phyloP scores from a whole-genome alignment of 2,329 filamentous ascomycete species.

The Lasiodiplodia theobromae region DNA sequence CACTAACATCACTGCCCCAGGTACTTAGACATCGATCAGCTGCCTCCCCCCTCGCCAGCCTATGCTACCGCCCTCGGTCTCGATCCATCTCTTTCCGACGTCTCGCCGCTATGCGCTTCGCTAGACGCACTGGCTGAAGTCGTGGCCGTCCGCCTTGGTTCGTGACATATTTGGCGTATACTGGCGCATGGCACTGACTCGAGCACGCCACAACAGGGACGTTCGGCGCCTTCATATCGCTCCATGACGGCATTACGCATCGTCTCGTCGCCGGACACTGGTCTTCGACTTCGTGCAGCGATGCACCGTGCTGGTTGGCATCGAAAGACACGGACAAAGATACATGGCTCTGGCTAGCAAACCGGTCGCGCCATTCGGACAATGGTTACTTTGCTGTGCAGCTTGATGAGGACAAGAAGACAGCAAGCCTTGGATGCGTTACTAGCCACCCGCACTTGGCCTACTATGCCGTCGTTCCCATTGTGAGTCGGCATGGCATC shows the following conservation, averaged over 20 bases:
- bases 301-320: background rate
- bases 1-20: background rate
- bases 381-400: background rate
- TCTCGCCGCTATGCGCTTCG: background rate
- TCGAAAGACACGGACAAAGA: background rate
- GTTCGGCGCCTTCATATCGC: background rate
- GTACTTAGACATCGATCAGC: background rate
- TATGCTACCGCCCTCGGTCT: background rate
- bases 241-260: conserved; percentile 1
- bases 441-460: background rate
- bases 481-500: conserved; percentile 27
- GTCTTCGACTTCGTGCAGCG: background rate
- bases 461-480: conserved; percentile 31
- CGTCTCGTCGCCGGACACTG: conserved; percentile 6
- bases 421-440: conserved; percentile 5
- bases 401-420: background rate
- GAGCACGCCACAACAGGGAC: background rate
- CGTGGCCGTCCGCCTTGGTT: background rate
- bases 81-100: background rate
- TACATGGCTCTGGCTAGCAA: conserved; percentile 4
- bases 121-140: background rate
- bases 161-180: too few species aligned
- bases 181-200: too few species aligned
- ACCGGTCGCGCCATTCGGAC: background rate
- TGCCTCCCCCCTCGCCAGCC: background rate